A percentile compares a stretch with the other conserved stretches of the same genome.
Evolutionary conservation across 148 eudicot species (phyloP).

Genomic region (Rheum nobile): DNA sequence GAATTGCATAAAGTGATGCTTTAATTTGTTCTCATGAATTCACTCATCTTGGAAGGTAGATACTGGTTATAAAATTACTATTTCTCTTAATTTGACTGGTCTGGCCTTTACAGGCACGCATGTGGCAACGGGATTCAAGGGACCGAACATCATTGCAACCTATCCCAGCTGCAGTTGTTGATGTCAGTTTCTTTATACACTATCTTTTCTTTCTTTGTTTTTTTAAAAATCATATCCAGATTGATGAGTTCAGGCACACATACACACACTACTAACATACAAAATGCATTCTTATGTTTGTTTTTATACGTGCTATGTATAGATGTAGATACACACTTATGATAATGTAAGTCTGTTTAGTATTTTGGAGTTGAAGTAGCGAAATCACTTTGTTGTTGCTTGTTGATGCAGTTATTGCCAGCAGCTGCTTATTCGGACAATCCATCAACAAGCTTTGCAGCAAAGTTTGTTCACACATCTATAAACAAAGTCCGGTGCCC

Average conservation of each 20-base stretch:
- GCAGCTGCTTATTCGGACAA: constrained; percentile 79
- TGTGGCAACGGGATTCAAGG: constrained; percentile 82
- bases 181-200: constrained; percentile 43
- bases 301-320: background rate
- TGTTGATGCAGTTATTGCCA: constrained; percentile 79
- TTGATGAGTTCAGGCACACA: background rate
- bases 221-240: background rate
- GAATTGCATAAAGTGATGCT: background rate
- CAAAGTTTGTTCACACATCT: constrained; percentile 94
- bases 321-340: background rate
- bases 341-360: background rate
- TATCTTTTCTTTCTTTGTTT: background rate
- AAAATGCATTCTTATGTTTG: background rate
- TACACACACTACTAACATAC: background rate
- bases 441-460: constrained; percentile 94
- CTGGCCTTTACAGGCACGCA: constrained; percentile 41
- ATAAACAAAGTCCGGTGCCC: constrained; percentile 88
- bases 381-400: constrained; percentile 5
- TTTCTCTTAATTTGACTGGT: background rate
- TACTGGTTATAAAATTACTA: background rate
- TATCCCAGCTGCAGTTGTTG: constrained; percentile 84
- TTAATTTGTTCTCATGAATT: background rate
- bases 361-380: background rate
- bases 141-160: constrained; percentile 83
- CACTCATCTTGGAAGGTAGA: background rate